These are phyloP conservation scores for Coniferiporia sulphurascens DNA, from an alignment of 1,284 basidiomycete species.

Conservation along the genomic window DNA sequence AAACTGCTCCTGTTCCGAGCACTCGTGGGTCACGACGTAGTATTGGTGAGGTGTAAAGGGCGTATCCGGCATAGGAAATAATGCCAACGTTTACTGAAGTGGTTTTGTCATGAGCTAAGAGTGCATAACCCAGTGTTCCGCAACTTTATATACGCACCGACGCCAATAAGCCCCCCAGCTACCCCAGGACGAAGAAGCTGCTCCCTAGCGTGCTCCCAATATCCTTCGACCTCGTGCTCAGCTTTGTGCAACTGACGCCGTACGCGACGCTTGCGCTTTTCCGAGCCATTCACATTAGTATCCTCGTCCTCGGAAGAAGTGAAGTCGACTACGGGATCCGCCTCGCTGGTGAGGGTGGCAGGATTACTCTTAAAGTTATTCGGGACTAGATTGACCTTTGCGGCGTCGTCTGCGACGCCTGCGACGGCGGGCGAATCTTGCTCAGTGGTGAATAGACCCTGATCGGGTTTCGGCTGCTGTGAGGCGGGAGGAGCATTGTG, in stretches of 20 bases:
- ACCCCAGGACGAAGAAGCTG: slow-evolving; percentile 64
- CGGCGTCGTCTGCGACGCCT: slow-evolving; percentile 41
- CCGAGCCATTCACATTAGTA: slow-evolving; percentile 11
- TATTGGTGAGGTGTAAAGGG: slow-evolving; percentile 61
- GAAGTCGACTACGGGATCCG: slow-evolving; percentile 20
- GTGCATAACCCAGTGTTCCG: background rate
- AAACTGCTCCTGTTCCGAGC: slow-evolving; percentile 50
- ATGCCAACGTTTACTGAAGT: slow-evolving; percentile 67
- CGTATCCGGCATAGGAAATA: slow-evolving; percentile 56
- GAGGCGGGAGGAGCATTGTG: slow-evolving; percentile 47
- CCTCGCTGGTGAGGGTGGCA: slow-evolving; percentile 36
- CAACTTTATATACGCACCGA: slow-evolving; percentile 25
- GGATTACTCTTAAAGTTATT: slow-evolving; percentile 46
- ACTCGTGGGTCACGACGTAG: slow-evolving; percentile 56
- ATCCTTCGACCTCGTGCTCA: slow-evolving; percentile 47
- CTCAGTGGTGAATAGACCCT: slow-evolving; percentile 54
- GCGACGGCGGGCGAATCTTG: slow-evolving; percentile 30
- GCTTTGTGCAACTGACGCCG: slow-evolving; percentile 41
- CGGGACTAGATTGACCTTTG: slow-evolving; percentile 51
- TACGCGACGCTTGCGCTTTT: slow-evolving; percentile 16
- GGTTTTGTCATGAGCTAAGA: background rate
- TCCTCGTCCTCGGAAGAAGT: slow-evolving; percentile 16
- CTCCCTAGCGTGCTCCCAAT: slow-evolving; percentile 56
- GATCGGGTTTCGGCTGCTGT: slow-evolving; percentile 57
- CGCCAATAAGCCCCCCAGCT: slow-evolving; percentile 67